These are phyloP conservation scores for Xerocomus alliaceus DNA, from an alignment of 1,284 basidiomycete species.

Conservation along the genomic window DNA sequence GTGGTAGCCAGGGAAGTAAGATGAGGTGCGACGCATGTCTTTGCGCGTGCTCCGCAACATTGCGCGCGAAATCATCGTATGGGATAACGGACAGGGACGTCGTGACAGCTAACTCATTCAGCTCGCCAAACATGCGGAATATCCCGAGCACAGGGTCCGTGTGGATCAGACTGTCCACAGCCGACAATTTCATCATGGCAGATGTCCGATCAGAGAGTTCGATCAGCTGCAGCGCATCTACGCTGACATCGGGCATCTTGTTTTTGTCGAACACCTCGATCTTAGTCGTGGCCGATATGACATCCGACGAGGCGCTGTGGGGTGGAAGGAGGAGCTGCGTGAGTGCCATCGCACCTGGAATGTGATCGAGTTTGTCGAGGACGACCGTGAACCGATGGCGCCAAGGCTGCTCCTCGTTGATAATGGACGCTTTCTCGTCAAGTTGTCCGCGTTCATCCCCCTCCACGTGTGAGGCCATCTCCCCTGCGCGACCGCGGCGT, in stretches of 20 bases:
- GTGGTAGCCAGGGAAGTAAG: constrained; percentile 79
- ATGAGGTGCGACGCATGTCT: constrained; percentile 75
- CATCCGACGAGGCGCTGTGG: not conserved
- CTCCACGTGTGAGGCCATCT: not conserved
- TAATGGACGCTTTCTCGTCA: constrained; percentile 23
- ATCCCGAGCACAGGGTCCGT: constrained; percentile 86
- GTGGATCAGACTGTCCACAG: constrained; percentile 70
- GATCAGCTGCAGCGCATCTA: constrained; percentile 84
- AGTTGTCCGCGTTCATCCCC: constrained; percentile 13
- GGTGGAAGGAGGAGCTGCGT: constrained; percentile 60
- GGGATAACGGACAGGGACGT: constrained; percentile 71
- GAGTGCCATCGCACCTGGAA: constrained; percentile 76
- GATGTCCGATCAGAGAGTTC: constrained; percentile 92
- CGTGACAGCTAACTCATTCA: constrained; percentile 73
- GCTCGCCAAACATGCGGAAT: constrained; percentile 82
- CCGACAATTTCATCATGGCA: constrained; percentile 87
- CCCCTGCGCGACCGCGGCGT: constrained; percentile 45
- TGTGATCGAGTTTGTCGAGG: constrained; percentile 88
- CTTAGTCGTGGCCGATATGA: constrained; percentile 21
- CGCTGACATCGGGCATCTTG: constrained; percentile 18
- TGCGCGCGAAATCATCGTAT: constrained; percentile 72
- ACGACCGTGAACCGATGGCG: constrained; percentile 74
- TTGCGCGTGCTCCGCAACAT: constrained; percentile 74
- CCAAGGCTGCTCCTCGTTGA: constrained; percentile 30
- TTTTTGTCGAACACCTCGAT: not conserved